Evolutionary conservation across 805 yeast genomes (phyloP).

Genomic region (Pichia pseudocactophila): DNA sequence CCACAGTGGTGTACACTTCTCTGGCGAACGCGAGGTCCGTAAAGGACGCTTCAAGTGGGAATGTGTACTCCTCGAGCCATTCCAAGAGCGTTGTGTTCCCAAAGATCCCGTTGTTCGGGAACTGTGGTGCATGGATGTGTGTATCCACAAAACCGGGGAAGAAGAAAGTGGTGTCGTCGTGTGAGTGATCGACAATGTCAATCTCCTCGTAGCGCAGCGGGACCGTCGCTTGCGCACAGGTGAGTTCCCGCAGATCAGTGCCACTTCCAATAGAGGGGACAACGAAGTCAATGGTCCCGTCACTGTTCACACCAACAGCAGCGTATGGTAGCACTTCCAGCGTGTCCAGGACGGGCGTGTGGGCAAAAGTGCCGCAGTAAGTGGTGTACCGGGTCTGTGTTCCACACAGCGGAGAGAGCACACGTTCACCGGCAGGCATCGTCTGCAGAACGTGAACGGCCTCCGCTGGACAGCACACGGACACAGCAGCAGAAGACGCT

Average conservation of each 20-base stretch:
- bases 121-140: constrained; percentile 80
- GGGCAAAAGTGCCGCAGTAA: constrained; percentile 64
- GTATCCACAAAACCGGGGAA: constrained; percentile 81
- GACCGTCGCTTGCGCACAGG: constrained; percentile 1
- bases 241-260: constrained; percentile 3
- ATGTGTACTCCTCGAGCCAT: constrained; percentile 84
- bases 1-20: constrained; percentile 55
- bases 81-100: constrained; percentile 78
- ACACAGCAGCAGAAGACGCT: no score
- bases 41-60: constrained; percentile 75
- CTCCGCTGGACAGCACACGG: no score
- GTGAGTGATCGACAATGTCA: constrained; percentile 27
- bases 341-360: constrained; percentile 53
- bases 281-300: constrained; percentile 44
- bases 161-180: constrained; percentile 43
- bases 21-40: constrained; percentile 45
- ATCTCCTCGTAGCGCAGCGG: constrained; percentile 18
- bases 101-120: constrained; percentile 75
- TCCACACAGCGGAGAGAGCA: constrained; percentile 18
- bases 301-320: constrained; percentile 51
- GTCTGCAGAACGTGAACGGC: no score
- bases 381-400: constrained; percentile 27
- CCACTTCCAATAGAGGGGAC: constrained; percentile 12
- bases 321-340: constrained; percentile 49
- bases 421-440: constrained; percentile 8